Evolutionary conservation across 176 grass and related monocot species (phyloP), one percentile per base, ranked within the genome.

Genomic region (Musa beccarii): DNA sequence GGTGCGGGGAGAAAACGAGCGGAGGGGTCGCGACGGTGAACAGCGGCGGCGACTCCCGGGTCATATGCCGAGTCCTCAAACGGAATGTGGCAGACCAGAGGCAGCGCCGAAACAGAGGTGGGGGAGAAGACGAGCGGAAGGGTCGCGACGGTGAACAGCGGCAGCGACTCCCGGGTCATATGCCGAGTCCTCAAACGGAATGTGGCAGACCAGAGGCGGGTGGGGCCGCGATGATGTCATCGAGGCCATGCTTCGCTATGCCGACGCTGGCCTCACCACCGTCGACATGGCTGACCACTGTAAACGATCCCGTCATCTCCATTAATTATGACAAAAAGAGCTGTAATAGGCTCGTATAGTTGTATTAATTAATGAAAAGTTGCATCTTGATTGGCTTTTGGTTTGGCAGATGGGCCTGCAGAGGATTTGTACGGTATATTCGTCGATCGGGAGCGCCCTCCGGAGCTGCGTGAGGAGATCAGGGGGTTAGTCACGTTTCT

Each of bases 221-320:
- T 98, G 94, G 94, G 90, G 94, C 53, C 88, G 53, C 61, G 88
- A 90, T 73, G 81, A 71, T 49, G 88, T 90, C 51, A 90, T 93
- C 1, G 88, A 98, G 11, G 82, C 94, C 90, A 93, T 98, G 88
- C 86, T 98, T 20, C 66, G 74, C 21, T 87, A 91, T 64, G 86
- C 90, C 20, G 94, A 98, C 81, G 63, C 69, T 55, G 90, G 90
- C 3, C 90, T 98, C 80, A 75, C 94, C 80, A 98, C 94, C 62
- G 91, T 98, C 80, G 94, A 98, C 84, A 93, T 98, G 94, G 90
- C 94, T 4, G 90, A 93, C 24, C 90, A 91, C 82, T 97, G 94
- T 95, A 85, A 61, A 6, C 28, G 11, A 22, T 19, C 1, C 26
- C 68, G 15, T 10, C 0, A 9, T 0, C 34, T 43, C 34, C 34